Conservation (phyloP, 1,139 yeast genomes). For the Blastobotrys persicus region DNA sequence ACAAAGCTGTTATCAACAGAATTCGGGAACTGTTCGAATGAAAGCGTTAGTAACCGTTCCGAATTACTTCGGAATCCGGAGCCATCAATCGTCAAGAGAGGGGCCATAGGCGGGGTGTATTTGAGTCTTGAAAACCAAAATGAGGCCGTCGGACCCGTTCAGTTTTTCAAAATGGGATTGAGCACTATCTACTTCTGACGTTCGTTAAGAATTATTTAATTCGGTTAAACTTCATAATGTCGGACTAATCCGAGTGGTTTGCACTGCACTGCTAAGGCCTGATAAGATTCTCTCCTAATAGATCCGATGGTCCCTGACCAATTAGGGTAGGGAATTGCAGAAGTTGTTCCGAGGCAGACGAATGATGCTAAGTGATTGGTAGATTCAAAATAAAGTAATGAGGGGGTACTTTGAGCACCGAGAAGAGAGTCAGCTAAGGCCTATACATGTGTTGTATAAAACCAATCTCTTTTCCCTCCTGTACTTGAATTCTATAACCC, state of each 20-base stretch:
- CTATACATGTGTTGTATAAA: constrained; percentile 1
- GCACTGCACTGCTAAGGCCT: too few relatives aligned
- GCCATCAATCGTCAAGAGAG: neutral
- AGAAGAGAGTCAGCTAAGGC: too few relatives aligned
- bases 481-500: neutral
- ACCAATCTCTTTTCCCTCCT: neutral
- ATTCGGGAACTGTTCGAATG: neutral
- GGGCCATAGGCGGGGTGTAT: neutral
- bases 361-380: neutral
- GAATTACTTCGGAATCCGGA: neutral
- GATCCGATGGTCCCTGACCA: neutral
- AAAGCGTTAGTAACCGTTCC: neutral
- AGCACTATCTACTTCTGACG: too few relatives aligned
- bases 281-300: neutral
- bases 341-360: neutral
- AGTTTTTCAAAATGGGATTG: too few relatives aligned
- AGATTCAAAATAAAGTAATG: neutral
- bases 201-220: too few relatives aligned
- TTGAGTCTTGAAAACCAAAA: neutral
- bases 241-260: neutral
- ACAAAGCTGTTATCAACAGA: neutral
- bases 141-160: neutral
- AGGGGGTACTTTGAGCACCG: too few relatives aligned
- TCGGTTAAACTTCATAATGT: too few relatives aligned
- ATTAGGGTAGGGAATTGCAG: neutral